These are phyloP conservation scores for Penicillium sp. DNA, from an alignment of 2,329 filamentous ascomycete genomes.

Conservation along the genomic window DNA sequence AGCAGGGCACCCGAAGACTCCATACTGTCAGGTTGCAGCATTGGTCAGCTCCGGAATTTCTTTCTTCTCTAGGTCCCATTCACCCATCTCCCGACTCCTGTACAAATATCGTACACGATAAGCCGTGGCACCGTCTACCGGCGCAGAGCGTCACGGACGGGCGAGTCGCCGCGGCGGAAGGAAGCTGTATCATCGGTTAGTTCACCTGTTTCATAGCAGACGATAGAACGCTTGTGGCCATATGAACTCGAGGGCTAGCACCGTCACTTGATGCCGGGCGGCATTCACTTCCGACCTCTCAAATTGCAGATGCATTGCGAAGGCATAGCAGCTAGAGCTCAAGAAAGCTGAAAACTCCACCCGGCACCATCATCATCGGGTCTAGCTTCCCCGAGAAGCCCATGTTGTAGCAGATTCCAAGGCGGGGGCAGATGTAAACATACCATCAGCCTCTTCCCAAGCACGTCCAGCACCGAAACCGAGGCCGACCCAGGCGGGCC, in stretches of 20 bases:
- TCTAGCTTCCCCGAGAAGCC: not conserved
- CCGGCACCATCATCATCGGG: not conserved
- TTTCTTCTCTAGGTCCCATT: not conserved
- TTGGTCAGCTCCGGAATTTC: slow-evolving; percentile 3
- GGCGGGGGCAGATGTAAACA: slow-evolving; percentile 30
- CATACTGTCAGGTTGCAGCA: slow-evolving; percentile 1
- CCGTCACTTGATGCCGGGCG: not conserved
- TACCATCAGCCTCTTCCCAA: slow-evolving; percentile 97
- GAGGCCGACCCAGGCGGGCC: slow-evolving; percentile 91
- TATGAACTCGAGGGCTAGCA: not conserved
- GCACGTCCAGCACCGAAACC: slow-evolving; percentile 95
- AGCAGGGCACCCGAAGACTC: not conserved
- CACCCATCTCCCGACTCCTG: slow-evolving; percentile 26
- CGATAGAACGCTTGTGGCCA: not conserved
- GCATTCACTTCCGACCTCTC: not conserved
- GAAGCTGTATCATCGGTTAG: slow-evolving; percentile 34
- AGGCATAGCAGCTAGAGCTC: not conserved
- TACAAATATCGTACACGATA: slow-evolving; percentile 41
- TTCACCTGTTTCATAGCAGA: not conserved
- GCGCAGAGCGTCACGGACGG: slow-evolving; percentile 39
- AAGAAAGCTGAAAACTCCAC: not conserved
- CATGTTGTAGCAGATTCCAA: not conserved
- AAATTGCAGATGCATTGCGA: not conserved
- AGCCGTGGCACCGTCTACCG: slow-evolving; percentile 27
- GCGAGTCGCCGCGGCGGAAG: slow-evolving; percentile 45